Percentiles rank a stretch among this genome's conserved stretches.
Evolutionary conservation across 208 protist genomes (phyloP).

Genomic region (Trypanosoma congolense): DNA sequence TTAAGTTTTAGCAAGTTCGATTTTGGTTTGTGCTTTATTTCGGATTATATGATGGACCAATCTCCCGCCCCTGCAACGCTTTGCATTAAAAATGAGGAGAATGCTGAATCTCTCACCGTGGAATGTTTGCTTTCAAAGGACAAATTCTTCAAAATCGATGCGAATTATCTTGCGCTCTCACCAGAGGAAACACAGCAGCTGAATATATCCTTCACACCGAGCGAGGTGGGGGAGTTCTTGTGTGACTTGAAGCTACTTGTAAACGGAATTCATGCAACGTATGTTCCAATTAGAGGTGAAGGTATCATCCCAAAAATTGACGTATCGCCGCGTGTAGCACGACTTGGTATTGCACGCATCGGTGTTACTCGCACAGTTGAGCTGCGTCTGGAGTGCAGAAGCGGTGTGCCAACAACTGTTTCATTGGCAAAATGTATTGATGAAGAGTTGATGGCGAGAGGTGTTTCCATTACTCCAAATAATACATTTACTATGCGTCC

Average conservation of each 20-base stretch:
- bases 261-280: conserved; percentile 87
- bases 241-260: conserved; percentile 90
- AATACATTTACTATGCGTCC: conserved; percentile 73
- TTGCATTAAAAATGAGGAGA: conserved; percentile 87
- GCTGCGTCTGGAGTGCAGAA: conserved; percentile 85
- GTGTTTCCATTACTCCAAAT: conserved; percentile 48
- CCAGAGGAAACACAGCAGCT: conserved; percentile 72
- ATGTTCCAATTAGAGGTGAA: conserved; percentile 84
- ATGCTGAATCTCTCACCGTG: conserved; percentile 69
- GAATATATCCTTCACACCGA: conserved; percentile 84
- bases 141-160: conserved; percentile 81
- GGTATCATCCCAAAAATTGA: conserved; percentile 89
- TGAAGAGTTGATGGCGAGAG: conserved; percentile 56
- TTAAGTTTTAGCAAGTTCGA: conserved; percentile 85
- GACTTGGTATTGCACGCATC: conserved; percentile 81
- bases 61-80: conserved; percentile 43
- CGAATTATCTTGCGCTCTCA: conserved; percentile 76
- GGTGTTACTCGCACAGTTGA: conserved; percentile 65
- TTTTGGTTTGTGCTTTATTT: conserved; percentile 92
- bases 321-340: conserved; percentile 69
- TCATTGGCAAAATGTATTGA: conserved; percentile 66
- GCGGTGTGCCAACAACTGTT: conserved; percentile 71
- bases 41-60: conserved; percentile 40
- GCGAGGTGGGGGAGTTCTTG: conserved; percentile 74
- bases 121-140: conserved; percentile 81